phyloP scores from a whole-genome alignment of 1,284 basidiomycete genomes.

The Pholiota adiposa region DNA sequence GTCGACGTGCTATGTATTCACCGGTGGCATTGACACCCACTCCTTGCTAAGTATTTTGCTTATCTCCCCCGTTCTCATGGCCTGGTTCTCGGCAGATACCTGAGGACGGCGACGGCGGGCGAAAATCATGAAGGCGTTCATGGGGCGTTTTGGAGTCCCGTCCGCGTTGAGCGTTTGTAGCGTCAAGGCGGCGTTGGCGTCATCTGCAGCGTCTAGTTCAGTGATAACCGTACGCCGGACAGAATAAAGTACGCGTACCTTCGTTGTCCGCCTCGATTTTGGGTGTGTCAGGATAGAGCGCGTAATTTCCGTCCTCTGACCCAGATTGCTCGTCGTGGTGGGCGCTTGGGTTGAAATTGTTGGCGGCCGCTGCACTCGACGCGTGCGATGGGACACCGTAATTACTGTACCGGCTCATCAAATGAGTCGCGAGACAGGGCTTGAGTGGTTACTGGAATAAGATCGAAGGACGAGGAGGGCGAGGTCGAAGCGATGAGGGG shows the following conservation, averaged over 20 bases:
- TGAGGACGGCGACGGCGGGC: constrained; percentile 80
- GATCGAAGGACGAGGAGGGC: constrained; percentile 21
- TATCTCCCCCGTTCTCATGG: constrained; percentile 85
- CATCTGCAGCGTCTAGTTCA: constrained; percentile 37
- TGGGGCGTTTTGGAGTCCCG: constrained; percentile 83
- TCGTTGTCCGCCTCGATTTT: constrained; percentile 46
- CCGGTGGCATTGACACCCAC: constrained; percentile 76
- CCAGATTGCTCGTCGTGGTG: constrained; percentile 40
- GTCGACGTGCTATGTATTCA: constrained; percentile 35
- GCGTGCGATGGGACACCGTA: constrained; percentile 23
- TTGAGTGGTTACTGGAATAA: constrained; percentile 20
- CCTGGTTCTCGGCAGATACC: constrained; percentile 79
- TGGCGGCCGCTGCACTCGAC: constrained; percentile 16
- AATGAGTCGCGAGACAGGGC: constrained; percentile 32
- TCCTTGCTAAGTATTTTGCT: constrained; percentile 82
- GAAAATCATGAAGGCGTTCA: constrained; percentile 92
- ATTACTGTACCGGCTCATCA: constrained; percentile 37
- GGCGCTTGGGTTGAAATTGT: constrained; percentile 23
- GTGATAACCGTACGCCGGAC: not conserved
- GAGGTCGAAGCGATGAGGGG: constrained; percentile 29
- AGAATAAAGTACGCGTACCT: constrained; percentile 35
- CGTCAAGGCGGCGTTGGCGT: constrained; percentile 59
- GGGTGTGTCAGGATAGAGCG: constrained; percentile 34
- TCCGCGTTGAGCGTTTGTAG: constrained; percentile 81
- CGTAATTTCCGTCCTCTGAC: constrained; percentile 53